Conservation (phyloP, 306 rosid genomes). For the Styphnolobium japonicum region DNA sequence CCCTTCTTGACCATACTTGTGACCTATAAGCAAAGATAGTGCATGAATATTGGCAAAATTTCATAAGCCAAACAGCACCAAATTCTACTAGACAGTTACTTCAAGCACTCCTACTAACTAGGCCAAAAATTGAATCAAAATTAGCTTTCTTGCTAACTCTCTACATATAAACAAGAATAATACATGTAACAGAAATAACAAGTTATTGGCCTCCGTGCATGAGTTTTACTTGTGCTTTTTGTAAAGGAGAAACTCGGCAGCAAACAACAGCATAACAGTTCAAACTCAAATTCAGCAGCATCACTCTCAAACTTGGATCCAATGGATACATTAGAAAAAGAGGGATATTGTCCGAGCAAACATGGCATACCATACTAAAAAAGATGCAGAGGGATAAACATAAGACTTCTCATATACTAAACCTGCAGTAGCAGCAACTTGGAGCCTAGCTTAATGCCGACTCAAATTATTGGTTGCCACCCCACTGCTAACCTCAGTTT, state of each 20-base stretch:
- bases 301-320: slow-evolving; percentile 86
- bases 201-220: neutral
- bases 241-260: slow-evolving; percentile 98
- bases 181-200: neutral
- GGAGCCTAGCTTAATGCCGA: slow-evolving; percentile 83
- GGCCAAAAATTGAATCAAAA: slow-evolving; percentile 11
- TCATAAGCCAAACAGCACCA: slow-evolving; percentile 4
- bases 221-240: slow-evolving; percentile 89
- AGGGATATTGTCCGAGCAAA: neutral
- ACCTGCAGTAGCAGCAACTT: slow-evolving; percentile 93
- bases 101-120: neutral
- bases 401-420: slow-evolving; percentile 85
- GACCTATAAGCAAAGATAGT: slow-evolving; percentile 53
- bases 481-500: slow-evolving; percentile 51
- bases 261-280: slow-evolving; percentile 93
- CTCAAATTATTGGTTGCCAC: slow-evolving; percentile 51
- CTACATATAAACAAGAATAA: neutral
- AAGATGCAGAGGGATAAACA: slow-evolving; percentile 57
- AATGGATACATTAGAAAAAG: slow-evolving; percentile 75
- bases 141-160: slow-evolving; percentile 4
- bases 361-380: slow-evolving; percentile 67
- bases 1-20: slow-evolving; percentile 96
- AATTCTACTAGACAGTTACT: neutral
- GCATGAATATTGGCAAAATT: slow-evolving; percentile 16
- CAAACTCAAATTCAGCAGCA: slow-evolving; percentile 79